Conservation (phyloP, 495 filamentous ascomycete genomes). For the Lepraria neglecta region DNA sequence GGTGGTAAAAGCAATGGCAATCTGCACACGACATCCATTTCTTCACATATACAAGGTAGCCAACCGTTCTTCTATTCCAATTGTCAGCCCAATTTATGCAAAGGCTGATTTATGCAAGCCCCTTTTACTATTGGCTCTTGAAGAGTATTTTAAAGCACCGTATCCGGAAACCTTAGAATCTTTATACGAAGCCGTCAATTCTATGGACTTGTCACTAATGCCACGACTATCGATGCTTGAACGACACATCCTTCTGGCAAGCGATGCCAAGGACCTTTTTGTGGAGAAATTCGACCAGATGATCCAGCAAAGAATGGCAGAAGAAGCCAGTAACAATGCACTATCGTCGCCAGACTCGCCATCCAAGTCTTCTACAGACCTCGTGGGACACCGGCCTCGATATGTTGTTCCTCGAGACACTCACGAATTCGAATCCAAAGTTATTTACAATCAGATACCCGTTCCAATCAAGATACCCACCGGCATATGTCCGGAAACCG, state of each 20-base stretch:
- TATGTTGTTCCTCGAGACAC: constrained; percentile 83
- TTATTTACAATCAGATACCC: constrained; percentile 90
- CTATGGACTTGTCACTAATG: constrained; percentile 94
- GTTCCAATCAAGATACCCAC: constrained; percentile 94
- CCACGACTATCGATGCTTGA: constrained; percentile 79
- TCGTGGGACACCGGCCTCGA: constrained; percentile 46
- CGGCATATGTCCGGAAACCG: constrained; percentile 87
- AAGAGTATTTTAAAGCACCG: constrained; percentile 95
- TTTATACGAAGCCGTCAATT: constrained; percentile 87
- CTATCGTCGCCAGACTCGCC: constrained; percentile 30
- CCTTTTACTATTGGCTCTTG: constrained; percentile 84
- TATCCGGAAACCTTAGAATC: constrained; percentile 81
- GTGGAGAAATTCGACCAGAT: constrained; percentile 96
- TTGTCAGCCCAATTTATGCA: background rate
- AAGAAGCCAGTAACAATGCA: constrained; percentile 37
- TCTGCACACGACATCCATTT: constrained; percentile 97
- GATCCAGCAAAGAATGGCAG: constrained; percentile 60
- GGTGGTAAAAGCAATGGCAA: constrained; percentile 98
- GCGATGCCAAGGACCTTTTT: constrained; percentile 92
- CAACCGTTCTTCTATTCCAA: constrained; percentile 1
- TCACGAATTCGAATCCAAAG: constrained; percentile 91
- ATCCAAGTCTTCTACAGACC: constrained; percentile 31
- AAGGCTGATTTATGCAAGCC: constrained; percentile 49
- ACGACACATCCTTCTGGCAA: constrained; percentile 76
- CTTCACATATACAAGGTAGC: constrained; percentile 94